Base-by-base conservation (phyloP, 371 early-diverging fungal species). In the Mucor piriformis region DNA sequence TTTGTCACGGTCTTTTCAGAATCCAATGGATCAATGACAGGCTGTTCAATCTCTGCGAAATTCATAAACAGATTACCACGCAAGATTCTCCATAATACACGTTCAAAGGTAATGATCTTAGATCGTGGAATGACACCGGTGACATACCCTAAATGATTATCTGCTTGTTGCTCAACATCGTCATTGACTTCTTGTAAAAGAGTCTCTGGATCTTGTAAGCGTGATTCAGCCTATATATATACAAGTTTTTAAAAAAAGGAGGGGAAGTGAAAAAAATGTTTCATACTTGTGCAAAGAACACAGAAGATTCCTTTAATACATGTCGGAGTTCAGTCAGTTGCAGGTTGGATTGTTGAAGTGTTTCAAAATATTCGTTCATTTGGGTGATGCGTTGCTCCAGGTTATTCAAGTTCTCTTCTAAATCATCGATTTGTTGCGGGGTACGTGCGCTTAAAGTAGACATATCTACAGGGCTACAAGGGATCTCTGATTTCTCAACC, bases 1-100 rank as follows among this genome's bases (percentile, higher is more conserved):
- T 97, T 98, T 49, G 90, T 83, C 4, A 95, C 87, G 1, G 80
- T 64, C 61, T 91, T 90, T 51, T 94, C 96, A 0, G 72, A 50
- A 43, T 70, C 70, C 4, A 43, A 5, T 3, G 95, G 94, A 64
- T 96, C 96, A 16, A 84, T 73, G 58, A 96, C 90, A 6, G 85
- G 84, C 60, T 96, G 96, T 42, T 90, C 90, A 48, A 96, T 94
- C 64, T 96, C 96, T 11, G 93, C 93, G 50, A 89, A 85, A 74
- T 95, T 96, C 86, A 98, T 91, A 81, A 86, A 95, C 59, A 98
- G 74, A 76, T 98, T 97, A 35, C 99, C 99, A 56, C 99, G 93
- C 57, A 97, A 85, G 12, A 94, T 89, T 42, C 97, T 88, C 93
- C 96, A 97, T 40, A 98, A 86, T 50, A 98, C 91, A 58, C 96